Conservation (phyloP, 176 grass and related monocot genomes). For the Olyra latifolia region DNA sequence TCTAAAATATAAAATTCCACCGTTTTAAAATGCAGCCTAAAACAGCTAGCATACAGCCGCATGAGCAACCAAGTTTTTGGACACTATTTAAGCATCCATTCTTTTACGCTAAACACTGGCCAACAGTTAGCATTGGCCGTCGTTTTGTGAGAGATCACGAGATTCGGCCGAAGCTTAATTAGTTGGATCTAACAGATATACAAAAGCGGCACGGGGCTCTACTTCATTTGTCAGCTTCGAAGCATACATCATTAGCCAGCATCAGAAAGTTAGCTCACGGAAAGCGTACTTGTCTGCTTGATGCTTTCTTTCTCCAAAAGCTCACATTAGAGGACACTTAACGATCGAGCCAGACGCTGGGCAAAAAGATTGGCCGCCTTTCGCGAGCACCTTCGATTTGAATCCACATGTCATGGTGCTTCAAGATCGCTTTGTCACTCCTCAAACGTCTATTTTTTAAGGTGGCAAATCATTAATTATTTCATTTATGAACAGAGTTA, state of each 20-base stretch:
- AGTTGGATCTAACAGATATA: constrained; percentile 31
- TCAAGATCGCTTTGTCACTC: no score
- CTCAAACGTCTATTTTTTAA: no score
- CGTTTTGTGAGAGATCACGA: not conserved
- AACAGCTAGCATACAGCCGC: no score
- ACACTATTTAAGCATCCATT: not conserved
- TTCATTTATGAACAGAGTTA: no score
- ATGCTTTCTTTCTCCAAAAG: constrained; percentile 39
- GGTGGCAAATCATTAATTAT: no score
- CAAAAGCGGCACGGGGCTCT: constrained; percentile 41
- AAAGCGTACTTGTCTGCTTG: constrained; percentile 14
- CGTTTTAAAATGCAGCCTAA: no score
- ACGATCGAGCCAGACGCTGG: constrained; percentile 15
- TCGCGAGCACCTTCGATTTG: not conserved
- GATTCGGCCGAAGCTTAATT: constrained; percentile 8
- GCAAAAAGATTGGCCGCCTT: not conserved
- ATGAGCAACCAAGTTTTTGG: not conserved
- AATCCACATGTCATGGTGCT: not conserved
- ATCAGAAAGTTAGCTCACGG: constrained; percentile 41
- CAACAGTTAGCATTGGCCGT: not conserved
- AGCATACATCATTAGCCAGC: constrained; percentile 34
- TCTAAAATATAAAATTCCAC: not conserved
- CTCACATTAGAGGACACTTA: constrained; percentile 32
- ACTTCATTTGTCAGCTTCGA: constrained; percentile 46
- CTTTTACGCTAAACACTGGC: not conserved